Base-by-base conservation (phyloP, 306 rosid genomes). In the Ormosia emarginata region DNA sequence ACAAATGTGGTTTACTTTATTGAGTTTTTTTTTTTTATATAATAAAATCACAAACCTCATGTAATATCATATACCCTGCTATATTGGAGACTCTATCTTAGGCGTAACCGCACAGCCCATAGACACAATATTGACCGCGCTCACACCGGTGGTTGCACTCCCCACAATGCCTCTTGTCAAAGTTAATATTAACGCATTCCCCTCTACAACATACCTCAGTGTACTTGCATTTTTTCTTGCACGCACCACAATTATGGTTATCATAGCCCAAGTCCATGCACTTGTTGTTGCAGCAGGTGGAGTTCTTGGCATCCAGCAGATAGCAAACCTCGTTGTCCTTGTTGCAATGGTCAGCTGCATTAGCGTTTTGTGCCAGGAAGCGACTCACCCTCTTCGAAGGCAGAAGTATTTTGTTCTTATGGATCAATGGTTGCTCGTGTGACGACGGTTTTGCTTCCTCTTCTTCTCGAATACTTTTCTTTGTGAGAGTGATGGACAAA, bases 111-210 rank as follows among this genome's bases (percentile, higher is more conserved):
- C 99, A 95, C 64, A 93, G 15, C 36, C 93, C 94, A 32, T 86
- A 95, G 63, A 91, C 85, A 66, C 99, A 95, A 18, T 33, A 88
- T 40, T 87, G 13, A 7, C 85, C 91, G 0, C 0, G 0, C 1
- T 39, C 5, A 68, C 99, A 95, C 0, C 79, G 85, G 33, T 82
- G 14, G 84, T 89, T 85, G 86, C 99, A 95, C 6, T 2, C 14
- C 1, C 97, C 97, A 37, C 99, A 95, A 61, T 95, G 94, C 86
- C 97, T 90, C 93, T 93, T 88, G 79, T 95, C 98, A 33, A 6
- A 90, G 0, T 84, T 2, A 15, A 72, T 43, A 8, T 95, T 59
- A 30, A 95, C 94, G 24, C 99, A 95, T 50, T 80, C 2, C 2
- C 98, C 95, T 79, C 94, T 74, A 78, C 99, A 95, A 40, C 99